Base-by-base conservation (phyloP, 2,329 filamentous ascomycete genomes). In the Calcarisporium arbuscula region DNA sequence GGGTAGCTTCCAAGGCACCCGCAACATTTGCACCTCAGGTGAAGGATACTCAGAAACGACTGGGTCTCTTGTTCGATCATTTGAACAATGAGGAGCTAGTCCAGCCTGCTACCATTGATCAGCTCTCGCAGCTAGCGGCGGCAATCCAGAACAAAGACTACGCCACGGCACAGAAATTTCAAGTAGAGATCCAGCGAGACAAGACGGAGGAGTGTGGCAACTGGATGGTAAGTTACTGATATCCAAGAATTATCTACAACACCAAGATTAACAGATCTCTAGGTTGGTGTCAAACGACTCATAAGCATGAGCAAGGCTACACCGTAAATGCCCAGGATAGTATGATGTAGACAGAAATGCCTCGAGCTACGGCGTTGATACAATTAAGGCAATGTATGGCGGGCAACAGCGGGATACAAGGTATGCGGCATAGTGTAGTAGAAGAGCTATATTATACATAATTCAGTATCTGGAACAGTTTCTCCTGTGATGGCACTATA, bases 1-100 rank as follows among this genome's bases (percentile, higher is more conserved):
- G 88, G 21, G 85, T 98, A 36, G 89, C 89, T 40, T 66, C 80
- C 20, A 83, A 86, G 47, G 92, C 92, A 1, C 92, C 92, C 14
- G 69, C 82, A n/a, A 80, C 82, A 12, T 95, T 92, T 64, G 82
- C 85, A 43, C 74, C 80, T 11, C 89, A 96, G 57, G 88, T 98
- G 15, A 85, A 87, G 50, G 92, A 96, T 56, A 92, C 89, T 3
- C 86, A 95, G 57, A 95, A 95, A 64, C 80, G 92, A 19, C 72
- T 98, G 39, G 85, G 85, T 50, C 80, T 95, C 32, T 68, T 98
- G n/a, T 96, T 95, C 57, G 90, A 98, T 54, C 88, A 95, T 58
- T 70, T 98, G 30, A 98, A 96, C 71, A 96, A 96, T 47, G 84
- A 89, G 53, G 89, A 96, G 52, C 68, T 95, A 26, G 70, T 96